phyloP scores from a whole-genome alignment of 2,329 filamentous ascomycete species.

The Talaromyces albobiverticillius region DNA sequence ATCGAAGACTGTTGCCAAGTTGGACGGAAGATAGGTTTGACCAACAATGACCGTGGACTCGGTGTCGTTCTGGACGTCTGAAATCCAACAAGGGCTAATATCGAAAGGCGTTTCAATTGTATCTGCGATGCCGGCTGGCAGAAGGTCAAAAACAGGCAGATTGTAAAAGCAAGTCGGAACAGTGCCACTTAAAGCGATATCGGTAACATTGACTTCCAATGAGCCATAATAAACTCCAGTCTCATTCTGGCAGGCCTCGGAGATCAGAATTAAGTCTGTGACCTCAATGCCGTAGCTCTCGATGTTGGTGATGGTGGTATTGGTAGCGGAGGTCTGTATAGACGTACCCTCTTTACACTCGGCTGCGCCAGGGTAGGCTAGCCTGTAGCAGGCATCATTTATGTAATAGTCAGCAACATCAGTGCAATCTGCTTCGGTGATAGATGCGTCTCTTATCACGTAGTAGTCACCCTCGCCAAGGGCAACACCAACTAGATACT shows the following conservation, averaged over 20 bases:
- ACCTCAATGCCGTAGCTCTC: neutral
- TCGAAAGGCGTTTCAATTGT: neutral
- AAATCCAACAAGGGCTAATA: neutral
- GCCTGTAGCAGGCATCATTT: neutral
- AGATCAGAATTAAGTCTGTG: neutral
- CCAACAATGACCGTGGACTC: neutral
- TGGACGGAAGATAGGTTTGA: neutral
- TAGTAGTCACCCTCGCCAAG: neutral
- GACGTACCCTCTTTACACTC: neutral
- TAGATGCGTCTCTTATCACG: neutral
- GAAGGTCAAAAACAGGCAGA: constrained; percentile 1
- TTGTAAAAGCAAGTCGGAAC: constrained; percentile 1
- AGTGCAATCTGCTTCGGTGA: neutral
- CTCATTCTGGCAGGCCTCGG: neutral
- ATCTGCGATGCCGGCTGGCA: neutral
- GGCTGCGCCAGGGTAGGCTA: neutral
- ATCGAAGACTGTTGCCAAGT: neutral
- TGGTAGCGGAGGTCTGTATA: neutral
- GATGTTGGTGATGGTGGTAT: constrained; percentile 1
- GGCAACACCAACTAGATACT: neutral
- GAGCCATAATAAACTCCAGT: neutral
- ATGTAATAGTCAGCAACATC: neutral
- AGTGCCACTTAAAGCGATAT: neutral
- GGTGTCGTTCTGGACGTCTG: neutral
- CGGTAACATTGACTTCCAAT: neutral